Base-by-base conservation (phyloP, 163 green algal genomes). In the Scenedesmus sp. region DNA sequence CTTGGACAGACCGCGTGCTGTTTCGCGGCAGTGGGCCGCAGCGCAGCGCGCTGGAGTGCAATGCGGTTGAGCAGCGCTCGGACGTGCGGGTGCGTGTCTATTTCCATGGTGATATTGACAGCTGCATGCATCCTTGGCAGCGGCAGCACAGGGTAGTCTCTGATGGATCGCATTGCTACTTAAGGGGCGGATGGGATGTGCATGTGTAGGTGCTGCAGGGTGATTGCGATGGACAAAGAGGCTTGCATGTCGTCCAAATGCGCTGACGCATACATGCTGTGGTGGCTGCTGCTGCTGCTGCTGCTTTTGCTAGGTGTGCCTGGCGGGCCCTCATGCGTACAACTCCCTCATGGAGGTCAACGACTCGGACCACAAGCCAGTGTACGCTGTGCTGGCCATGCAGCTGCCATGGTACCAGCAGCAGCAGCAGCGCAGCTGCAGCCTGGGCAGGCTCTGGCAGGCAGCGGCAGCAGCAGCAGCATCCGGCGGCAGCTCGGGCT, bases 1-100 rank as follows among this genome's bases (percentile, higher is more conserved):
- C 98, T 10, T 99, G 97, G 97, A 99, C 97, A 26, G 98, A 99
- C 95, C 96, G 98, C 73, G 95, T 99, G 57, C 96, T 99, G 52
- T 99, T 92, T 55, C 89, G 84, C 1, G 85, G 26, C 10, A 87
- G 83, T 82, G 73, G 57, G 55, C 16, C 73, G 60, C 90, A 93
- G 90, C n/a, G 67, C 57, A 87, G 70, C 23, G 60, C 90, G 34
- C 84, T 93, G 70, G 55, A 62, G 90, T 16, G n/a, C 18, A 85
- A 85, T 12, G 2, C 70, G 20, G 56, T 1, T 6, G 90, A 74
- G 54, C 57, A 87, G 54, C 67, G 54, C 1, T 59, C 34, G 2
- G 90, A 90, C 13, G 82, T 93, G 23, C 67, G 46, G 84, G 90
- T 93, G 84, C 57, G 82, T n/a, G 23, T 13, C 23, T 46, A 46